Base-by-base conservation (phyloP, 345 rosid genomes). In the Syzygium oleosum region DNA sequence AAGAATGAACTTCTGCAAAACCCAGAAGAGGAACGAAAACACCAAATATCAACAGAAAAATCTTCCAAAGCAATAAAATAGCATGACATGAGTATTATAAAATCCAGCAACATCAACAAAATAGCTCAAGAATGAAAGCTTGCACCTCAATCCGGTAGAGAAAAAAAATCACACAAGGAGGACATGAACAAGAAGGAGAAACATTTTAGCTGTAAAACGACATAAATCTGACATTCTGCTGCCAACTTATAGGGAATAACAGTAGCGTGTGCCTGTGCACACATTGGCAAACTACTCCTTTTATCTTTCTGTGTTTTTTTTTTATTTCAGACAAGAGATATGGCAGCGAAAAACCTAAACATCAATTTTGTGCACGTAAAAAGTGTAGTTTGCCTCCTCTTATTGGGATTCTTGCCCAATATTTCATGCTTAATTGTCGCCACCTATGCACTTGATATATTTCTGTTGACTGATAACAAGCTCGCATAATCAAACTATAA, bases 1-100 rank as follows among this genome's bases (percentile, higher is more conserved):
- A 90, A 98, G 91, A 85, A 87, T 80, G 85, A 87, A 87, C 58
- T 93, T 96, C 99, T 97, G 97, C 85, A 92, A 84, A 90, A 84
- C 51, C 38, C 86, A 84, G 59, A 90, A 54, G 63, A 46, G 91
- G 52, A 73, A 85, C 52, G 79, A 88, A 16, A 29, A 85, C 73
- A 86, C 34, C 46, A 56, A 43, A 61, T 73, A 73, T 73, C 80
- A 19, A 73, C 41, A 51, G 49, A 49, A 84, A 43, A 52, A n/a
- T 51, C 29, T 84, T 27, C 34, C 14, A 84, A 25, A 84, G 85
- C 34, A 84, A 84, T 7, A 23, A 84, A 84, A 84, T 73, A 34
- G 46, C 80, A 73, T 19, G 80, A 22, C 27, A 19, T 22, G 8
- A 73, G 80, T 34, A 73, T 25, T 34, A 73, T 38, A 38, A 73